Base-by-base conservation (phyloP, 164 flowering plant species). In the Nymphaea colorata region DNA sequence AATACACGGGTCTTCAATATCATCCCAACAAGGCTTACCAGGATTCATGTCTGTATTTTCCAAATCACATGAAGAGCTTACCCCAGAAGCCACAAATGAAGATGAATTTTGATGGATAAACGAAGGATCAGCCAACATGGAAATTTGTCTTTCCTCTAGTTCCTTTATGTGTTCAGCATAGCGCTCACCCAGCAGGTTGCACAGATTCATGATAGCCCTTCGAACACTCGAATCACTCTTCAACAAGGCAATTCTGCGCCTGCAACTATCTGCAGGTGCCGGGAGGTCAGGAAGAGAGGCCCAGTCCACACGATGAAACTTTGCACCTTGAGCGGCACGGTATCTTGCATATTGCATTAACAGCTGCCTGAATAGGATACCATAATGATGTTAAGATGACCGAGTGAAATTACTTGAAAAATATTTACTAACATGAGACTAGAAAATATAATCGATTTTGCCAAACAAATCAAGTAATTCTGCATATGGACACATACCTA, bases 271-370 rank as follows among this genome's bases (percentile, higher is more conserved):
- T 62, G 88, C 91, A 75, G 86, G 85, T 43, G 92, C 97, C 59
- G 97, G 97, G 69, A 94, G 89, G 65, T 84, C 87, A 71, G 81
- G 68, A 78, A 94, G 68, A 41, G 83, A 78, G 64, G 69, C 66
- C 98, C 98, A 94, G 70, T 85, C 84, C 41, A 71, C 72, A 47
- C 96, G 88, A 69, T 83, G 75, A 73, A 73, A 78, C 65, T 75
- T 82, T 64, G 89, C 79, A 65, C 98, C 98, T 68, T 80, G 95
- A 64, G 77, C 76, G 44, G 88, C 93, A 69, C 95, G 94, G 70
- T 83, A 70, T 77, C 85, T 85, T 45, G 77, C 93, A 84, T 89
- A 94, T 73, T 80, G 87, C 62, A 85, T 87, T 64, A 94, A 77
- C 83, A 94, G 72, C 73, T 84, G 79, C 78, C 89, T 85, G 80